These are phyloP conservation scores for Pythium brachiatum DNA, from an alignment of 352 stramenopile species.

Conservation along the genomic window DNA sequence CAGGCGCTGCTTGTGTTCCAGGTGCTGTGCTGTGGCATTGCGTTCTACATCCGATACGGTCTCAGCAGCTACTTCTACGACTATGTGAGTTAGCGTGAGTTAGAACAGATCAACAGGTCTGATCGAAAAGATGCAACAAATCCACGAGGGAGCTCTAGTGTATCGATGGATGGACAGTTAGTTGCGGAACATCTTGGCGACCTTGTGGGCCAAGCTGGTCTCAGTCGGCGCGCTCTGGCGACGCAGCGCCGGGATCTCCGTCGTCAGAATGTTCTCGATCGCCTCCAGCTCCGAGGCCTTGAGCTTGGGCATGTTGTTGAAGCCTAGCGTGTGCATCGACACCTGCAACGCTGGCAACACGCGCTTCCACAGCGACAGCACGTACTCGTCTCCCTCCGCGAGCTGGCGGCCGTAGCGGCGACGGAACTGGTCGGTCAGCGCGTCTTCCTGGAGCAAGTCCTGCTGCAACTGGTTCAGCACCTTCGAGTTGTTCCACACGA, in stretches of 20 bases:
- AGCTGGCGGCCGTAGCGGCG: slow-evolving; percentile 93
- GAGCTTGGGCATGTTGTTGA: slow-evolving; percentile 84
- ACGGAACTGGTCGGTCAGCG: slow-evolving; percentile 91
- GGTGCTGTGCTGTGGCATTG: slow-evolving; percentile 59
- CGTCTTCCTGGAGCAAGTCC: slow-evolving; percentile 83
- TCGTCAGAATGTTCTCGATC: slow-evolving; percentile 88
- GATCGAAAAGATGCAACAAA: neutral
- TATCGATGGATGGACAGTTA: slow-evolving; percentile 3
- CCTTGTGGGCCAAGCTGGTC: slow-evolving; percentile 80
- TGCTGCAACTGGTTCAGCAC: slow-evolving; percentile 85
- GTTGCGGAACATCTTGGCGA: slow-evolving; percentile 79
- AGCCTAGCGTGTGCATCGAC: slow-evolving; percentile 82
- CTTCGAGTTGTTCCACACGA: slow-evolving; percentile 90
- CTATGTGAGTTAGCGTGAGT: slow-evolving; percentile 31
- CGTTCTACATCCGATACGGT: slow-evolving; percentile 84
- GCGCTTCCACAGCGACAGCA: slow-evolving; percentile 92
- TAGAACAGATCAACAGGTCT: neutral
- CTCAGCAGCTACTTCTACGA: slow-evolving; percentile 88
- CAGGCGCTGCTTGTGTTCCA: slow-evolving; percentile 74
- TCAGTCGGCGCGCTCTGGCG: slow-evolving; percentile 79
- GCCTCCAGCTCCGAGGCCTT: slow-evolving; percentile 76
- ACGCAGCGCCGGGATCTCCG: slow-evolving; percentile 88
- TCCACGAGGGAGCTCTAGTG: neutral
- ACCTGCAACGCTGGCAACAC: slow-evolving; percentile 84
- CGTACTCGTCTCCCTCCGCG: slow-evolving; percentile 97